Base-by-base conservation (phyloP, 2,329 filamentous ascomycete genomes). In the Coleophoma eucalyptorum region DNA sequence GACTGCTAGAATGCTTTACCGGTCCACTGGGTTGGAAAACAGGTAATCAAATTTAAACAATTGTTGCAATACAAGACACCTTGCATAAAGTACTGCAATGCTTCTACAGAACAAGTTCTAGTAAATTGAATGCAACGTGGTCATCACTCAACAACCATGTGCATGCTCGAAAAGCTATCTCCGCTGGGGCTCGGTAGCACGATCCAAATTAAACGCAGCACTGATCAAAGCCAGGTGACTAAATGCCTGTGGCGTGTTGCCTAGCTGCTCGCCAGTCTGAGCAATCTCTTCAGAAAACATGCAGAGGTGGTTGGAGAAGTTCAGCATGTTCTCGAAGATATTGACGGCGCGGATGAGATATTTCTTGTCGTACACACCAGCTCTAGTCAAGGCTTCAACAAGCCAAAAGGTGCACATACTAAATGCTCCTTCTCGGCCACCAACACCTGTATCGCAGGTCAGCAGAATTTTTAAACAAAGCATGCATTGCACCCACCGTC, bases 331-430 rank as follows among this genome's bases (percentile, higher is more conserved):
- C 68, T 91, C 87, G 59, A 91, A 91, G 40, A 90, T 73, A 57
- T 80, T 86, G 57, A 88, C 76, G 6, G 87, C 81, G 11, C 76
- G 72, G 12, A 72, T 66, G 18, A 85, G 70, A 58, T 88, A 87
- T 55, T 80, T 83, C n/a, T 73, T 72, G 56, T 88, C 82, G 65
- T 87, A 86, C 44, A 75, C 71, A 58, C 78, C 72, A 57, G 86
- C 86, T 32, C 87, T 77, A 31, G 86, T 89, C 69, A 91, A 77
- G 20, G 87, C 86, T 68, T 91, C 88, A 12, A 91, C 86, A 0
- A 90, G 79, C 88, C 88, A 91, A 65, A 91, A 91, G 0, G 87
- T 91, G 63, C 87, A 90, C 86, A 91, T 90, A 62, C 79, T 84
- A 64, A 91, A 91, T 18, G 87, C 86, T 19, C 88, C 88, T 68